These are phyloP conservation scores for Termitomyces sp. DNA, from an alignment of 768 basidiomycete genomes.

Conservation along the genomic window DNA sequence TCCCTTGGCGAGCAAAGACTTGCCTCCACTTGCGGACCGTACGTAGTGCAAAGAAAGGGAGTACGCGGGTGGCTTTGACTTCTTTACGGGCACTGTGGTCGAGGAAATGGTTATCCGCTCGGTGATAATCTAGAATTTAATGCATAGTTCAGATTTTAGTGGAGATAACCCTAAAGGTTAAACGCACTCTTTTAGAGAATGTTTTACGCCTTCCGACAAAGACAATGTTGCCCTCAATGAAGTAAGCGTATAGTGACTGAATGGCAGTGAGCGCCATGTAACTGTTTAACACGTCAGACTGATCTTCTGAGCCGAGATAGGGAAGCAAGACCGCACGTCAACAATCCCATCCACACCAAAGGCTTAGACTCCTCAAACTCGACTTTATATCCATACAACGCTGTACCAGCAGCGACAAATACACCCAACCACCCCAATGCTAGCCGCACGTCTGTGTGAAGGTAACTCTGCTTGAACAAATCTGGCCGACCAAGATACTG, in stretches of 20 bases:
- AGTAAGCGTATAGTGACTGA: constrained; percentile 82
- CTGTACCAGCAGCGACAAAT: constrained; percentile 77
- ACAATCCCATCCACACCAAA: constrained; percentile 75
- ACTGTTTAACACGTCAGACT: constrained; percentile 36
- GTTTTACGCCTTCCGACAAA: constrained; percentile 91
- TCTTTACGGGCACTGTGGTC: constrained; percentile 55
- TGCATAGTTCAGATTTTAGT: constrained; percentile 28
- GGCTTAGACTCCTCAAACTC: constrained; percentile 91
- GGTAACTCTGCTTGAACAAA: constrained; percentile 82
- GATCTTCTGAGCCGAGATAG: constrained; percentile 6
- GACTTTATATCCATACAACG: constrained; percentile 80
- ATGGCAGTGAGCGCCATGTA: constrained; percentile 71
- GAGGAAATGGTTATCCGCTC: constrained; percentile 84
- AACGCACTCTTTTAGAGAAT: constrained; percentile 77
- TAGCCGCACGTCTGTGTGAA: constrained; percentile 87
- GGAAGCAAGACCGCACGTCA: constrained; percentile 52
- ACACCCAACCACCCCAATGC: constrained; percentile 86
- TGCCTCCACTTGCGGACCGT: constrained; percentile 82
- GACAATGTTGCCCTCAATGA: constrained; percentile 79
- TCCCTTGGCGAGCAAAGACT: constrained; percentile 76
- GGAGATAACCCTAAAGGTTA: not conserved
- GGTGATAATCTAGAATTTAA: constrained; percentile 75
- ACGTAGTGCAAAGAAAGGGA: constrained; percentile 65
- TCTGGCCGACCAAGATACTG: constrained; percentile 81
- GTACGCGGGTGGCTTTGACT: constrained; percentile 62